Percentiles rank a stretch among this genome's conserved stretches.
Evolutionary conservation across 257 asterid genomes (phyloP).

Genomic region (Solanum tarapatanum): DNA sequence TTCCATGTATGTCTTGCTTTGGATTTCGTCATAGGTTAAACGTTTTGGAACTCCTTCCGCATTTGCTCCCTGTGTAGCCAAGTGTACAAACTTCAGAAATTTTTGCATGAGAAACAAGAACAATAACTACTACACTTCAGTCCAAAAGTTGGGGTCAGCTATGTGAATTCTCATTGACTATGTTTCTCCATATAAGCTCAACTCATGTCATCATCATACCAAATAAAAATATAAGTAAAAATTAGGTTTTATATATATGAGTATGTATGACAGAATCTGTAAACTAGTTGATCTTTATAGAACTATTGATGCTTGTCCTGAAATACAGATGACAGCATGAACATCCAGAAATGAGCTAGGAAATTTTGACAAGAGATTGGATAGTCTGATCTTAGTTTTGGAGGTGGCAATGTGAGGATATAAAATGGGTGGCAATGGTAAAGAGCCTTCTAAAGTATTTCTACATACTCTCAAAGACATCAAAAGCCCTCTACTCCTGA

Average conservation of each 20-base stretch:
- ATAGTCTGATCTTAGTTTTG: not conserved
- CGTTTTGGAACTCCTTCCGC: slow-evolving; percentile 81
- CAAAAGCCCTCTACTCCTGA: not conserved
- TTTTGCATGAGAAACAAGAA: not conserved
- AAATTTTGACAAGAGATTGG: not conserved
- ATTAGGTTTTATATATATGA: not conserved
- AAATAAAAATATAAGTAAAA: not conserved
- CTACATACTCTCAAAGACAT: not conserved
- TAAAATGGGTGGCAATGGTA: not conserved
- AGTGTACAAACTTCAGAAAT: not conserved
- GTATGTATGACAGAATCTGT: not conserved
- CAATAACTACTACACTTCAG: not conserved
- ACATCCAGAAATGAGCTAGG: not conserved
- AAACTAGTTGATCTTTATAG: not conserved
- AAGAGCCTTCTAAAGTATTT: not conserved
- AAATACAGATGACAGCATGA: not conserved
- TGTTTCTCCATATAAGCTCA: not conserved
- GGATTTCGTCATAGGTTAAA: slow-evolving; percentile 82
- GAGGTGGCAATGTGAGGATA: not conserved
- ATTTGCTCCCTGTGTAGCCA: slow-evolving; percentile 57
- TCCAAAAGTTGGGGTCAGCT: not conserved
- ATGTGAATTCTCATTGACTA: not conserved
- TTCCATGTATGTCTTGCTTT: slow-evolving; percentile 85
- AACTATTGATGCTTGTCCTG: not conserved
- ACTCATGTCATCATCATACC: not conserved